A percentile compares a stretch with the other conserved stretches of the same genome.
Conservation (phyloP, 768 basidiomycete species). For the Pleurotus sapidus region DNA sequence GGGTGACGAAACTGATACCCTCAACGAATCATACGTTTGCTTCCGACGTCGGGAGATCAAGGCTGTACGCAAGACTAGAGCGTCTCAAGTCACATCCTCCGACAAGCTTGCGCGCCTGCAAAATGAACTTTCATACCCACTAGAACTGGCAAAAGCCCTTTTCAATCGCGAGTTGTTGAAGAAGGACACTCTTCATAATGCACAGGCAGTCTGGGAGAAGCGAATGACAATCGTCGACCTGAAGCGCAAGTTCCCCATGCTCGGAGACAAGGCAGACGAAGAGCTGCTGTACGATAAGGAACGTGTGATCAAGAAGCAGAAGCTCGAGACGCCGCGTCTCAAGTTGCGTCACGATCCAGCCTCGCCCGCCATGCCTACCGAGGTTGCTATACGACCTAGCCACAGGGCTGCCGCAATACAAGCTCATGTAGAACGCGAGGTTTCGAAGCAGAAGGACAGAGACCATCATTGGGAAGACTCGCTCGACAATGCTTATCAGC, state of each 20-base stretch:
- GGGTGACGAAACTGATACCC: slow-evolving; percentile 88
- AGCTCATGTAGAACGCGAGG: slow-evolving; percentile 58
- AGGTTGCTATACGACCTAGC: slow-evolving; percentile 57
- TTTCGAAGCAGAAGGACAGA: slow-evolving; percentile 62
- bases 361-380: slow-evolving; percentile 36
- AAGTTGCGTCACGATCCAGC: slow-evolving; percentile 47
- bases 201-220: slow-evolving; percentile 73
- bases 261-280: slow-evolving; percentile 67
- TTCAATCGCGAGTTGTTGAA: slow-evolving; percentile 76
- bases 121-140: slow-evolving; percentile 65
- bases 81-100: slow-evolving; percentile 84
- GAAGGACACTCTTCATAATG: slow-evolving; percentile 56
- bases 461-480: slow-evolving; percentile 87
- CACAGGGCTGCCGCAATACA: slow-evolving; percentile 63
- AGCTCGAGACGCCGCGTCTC: slow-evolving; percentile 40
- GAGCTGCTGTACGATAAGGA: slow-evolving; percentile 74
- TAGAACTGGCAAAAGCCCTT: slow-evolving; percentile 70
- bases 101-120: slow-evolving; percentile 86
- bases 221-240: slow-evolving; percentile 73
- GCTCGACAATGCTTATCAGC: slow-evolving; percentile 77
- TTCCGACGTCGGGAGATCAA: slow-evolving; percentile 96
- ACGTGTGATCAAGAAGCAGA: slow-evolving; percentile 56
- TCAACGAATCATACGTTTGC: slow-evolving; percentile 94
- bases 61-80: slow-evolving; percentile 89
- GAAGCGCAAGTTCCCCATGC: slow-evolving; percentile 67